These are phyloP conservation scores for Rubia balearica DNA, from an alignment of 305 asterid species.

Conservation along the genomic window DNA sequence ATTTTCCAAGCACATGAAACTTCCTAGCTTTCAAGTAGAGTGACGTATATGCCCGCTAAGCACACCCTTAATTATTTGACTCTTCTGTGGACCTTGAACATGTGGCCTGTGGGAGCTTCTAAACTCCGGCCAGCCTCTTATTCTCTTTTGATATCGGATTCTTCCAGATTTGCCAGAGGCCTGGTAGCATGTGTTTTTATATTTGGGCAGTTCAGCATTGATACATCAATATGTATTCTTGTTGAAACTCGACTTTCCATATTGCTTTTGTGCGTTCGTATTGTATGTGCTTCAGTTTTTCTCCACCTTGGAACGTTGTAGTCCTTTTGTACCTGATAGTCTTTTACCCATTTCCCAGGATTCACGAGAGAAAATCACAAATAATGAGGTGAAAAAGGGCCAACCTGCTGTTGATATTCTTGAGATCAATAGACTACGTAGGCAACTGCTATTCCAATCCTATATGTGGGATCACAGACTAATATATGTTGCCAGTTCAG, in stretches of 20 bases:
- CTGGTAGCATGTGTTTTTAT: background rate
- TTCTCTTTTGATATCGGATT: no score
- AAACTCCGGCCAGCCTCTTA: background rate
- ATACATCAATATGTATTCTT: background rate
- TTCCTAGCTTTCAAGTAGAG: no score
- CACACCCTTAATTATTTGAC: background rate
- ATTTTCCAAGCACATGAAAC: background rate
- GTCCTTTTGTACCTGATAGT: conserved; percentile 11
- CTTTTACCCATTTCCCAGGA: conserved; percentile 45
- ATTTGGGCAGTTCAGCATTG: background rate
- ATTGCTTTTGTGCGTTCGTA: background rate
- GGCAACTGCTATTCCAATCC: conserved; percentile 75
- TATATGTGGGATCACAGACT: conserved; percentile 90
- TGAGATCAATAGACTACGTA: conserved; percentile 72
- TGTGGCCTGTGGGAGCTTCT: background rate
- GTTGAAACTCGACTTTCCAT: background rate
- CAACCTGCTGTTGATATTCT: conserved; percentile 67
- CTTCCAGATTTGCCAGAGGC: background rate
- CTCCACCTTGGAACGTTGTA: background rate
- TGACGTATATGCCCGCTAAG: no score
- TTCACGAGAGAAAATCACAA: conserved; percentile 46
- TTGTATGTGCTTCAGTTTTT: background rate
- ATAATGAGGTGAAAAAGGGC: conserved; percentile 49
- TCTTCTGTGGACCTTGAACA: background rate
- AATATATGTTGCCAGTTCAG: conserved; percentile 49